Evolutionary conservation across 2,329 filamentous ascomycete species (phyloP).

Genomic region (Monosporascus sp.): DNA sequence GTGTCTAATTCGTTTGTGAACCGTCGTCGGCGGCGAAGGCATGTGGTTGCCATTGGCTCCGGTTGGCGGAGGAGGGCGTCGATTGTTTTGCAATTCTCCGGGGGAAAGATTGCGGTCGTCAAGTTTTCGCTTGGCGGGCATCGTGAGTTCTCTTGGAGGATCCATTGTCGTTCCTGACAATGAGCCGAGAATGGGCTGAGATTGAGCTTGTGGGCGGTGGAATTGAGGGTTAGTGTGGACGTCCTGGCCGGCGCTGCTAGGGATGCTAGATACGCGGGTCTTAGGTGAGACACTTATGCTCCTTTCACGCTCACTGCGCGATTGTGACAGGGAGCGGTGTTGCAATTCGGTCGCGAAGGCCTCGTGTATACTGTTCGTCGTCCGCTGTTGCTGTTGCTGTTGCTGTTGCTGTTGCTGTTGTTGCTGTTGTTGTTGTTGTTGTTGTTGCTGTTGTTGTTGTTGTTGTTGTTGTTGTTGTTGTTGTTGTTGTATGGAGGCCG

Average conservation of each 20-base stretch:
- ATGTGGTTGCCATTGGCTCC: constrained; percentile 39
- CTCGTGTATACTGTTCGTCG: constrained; percentile 39
- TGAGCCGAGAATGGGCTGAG: constrained; percentile 3
- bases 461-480: background rate
- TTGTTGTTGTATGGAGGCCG: constrained; percentile 15
- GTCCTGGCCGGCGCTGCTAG: constrained; percentile 22
- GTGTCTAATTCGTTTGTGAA: constrained; percentile 32
- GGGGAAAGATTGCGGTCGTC: constrained; percentile 43
- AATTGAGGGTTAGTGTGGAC: constrained; percentile 16
- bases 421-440: background rate
- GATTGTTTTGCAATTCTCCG: constrained; percentile 45
- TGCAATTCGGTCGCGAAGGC: constrained; percentile 33
- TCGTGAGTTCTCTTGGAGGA: constrained; percentile 27
- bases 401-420: background rate
- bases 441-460: constrained; percentile 2
- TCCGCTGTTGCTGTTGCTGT: constrained; percentile 33
- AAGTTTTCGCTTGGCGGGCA: constrained; percentile 43
- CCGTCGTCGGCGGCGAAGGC: constrained; percentile 13
- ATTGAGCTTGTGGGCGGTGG: constrained; percentile 17
- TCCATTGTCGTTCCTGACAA: constrained; percentile 29
- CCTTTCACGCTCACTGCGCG: constrained; percentile 58
- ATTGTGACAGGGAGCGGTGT: constrained; percentile 46
- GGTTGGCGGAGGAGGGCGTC: constrained; percentile 43
- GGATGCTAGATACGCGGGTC: constrained; percentile 53
- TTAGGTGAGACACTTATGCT: constrained; percentile 76